Evolutionary conservation across 2,329 filamentous ascomycete species (phyloP).

Genomic region (Phyllosticta citribraziliensis): DNA sequence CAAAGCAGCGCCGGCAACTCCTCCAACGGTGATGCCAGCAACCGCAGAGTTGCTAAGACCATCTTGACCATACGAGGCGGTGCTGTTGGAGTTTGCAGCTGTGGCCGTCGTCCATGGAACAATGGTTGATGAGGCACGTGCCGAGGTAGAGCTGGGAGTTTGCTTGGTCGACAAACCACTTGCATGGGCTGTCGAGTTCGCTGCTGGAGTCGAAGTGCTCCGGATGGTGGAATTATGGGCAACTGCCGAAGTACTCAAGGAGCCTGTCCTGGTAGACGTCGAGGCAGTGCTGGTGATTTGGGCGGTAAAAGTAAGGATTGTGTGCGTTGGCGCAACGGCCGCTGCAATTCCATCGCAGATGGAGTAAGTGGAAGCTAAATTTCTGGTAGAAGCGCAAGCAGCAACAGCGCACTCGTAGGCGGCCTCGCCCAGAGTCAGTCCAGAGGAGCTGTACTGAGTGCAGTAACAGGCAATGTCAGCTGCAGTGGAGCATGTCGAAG

Average conservation of each 20-base stretch:
- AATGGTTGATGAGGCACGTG: neutral
- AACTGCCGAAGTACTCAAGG: neutral
- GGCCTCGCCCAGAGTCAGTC: constrained; percentile 28
- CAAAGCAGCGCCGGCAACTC: constrained; percentile 9
- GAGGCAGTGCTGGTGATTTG: constrained; percentile 3
- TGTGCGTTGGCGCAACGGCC: constrained; percentile 28
- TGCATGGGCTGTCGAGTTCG: neutral
- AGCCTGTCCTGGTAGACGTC: neutral
- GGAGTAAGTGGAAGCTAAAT: constrained; percentile 22
- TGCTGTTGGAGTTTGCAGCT: neutral
- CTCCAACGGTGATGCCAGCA: neutral
- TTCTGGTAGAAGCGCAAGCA: constrained; percentile 10
- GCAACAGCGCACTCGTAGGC: constrained; percentile 28
- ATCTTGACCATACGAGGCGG: neutral
- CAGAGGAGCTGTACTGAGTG: constrained; percentile 26
- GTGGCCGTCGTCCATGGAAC: neutral
- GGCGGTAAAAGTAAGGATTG: constrained; percentile 21
- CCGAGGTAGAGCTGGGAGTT: neutral
- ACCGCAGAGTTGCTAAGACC: neutral
- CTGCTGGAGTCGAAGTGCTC: neutral
- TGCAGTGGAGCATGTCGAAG: constrained; percentile 24
- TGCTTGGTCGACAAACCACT: neutral
- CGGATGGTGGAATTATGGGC: neutral
- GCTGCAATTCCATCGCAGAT: constrained; percentile 26
- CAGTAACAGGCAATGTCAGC: constrained; percentile 26